Percentiles rank a stretch among this genome's conserved stretches.
phyloP scores from a whole-genome alignment of 257 asterid species.

The Rauvolfia tetraphylla region DNA sequence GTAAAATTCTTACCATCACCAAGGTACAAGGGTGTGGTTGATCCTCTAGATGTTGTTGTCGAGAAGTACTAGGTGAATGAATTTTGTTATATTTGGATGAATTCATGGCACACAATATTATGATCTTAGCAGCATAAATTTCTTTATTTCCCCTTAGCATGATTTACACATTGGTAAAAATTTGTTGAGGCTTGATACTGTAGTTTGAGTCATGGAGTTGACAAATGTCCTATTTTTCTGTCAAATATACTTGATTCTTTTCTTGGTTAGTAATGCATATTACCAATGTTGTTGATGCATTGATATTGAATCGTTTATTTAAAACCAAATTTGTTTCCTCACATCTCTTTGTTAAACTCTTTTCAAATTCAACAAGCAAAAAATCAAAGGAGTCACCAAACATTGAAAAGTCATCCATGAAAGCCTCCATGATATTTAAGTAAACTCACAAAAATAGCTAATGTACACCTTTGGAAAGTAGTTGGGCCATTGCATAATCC shows the following conservation, averaged over 20 bases:
- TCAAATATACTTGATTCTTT: too few species aligned
- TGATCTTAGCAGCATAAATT: background rate
- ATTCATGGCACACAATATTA: constrained; percentile 78
- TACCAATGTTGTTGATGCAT: constrained; percentile 86
- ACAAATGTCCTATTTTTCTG: too few species aligned
- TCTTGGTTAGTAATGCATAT: constrained; percentile 41
- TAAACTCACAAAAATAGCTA: too few species aligned
- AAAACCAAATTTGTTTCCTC: too few species aligned
- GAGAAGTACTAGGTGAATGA: constrained; percentile 78
- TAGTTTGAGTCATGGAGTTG: too few species aligned
- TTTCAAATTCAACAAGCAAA: too few species aligned
- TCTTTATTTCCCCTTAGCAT: constrained; percentile 1
- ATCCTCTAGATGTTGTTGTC: constrained; percentile 93
- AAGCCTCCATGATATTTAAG: too few species aligned
- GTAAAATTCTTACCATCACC: constrained; percentile 29
- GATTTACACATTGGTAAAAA: background rate
- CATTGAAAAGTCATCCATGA: too few species aligned
- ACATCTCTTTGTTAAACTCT: too few species aligned
- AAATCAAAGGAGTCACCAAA: too few species aligned
- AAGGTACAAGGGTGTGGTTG: constrained; percentile 85
- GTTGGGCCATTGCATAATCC: too few species aligned
- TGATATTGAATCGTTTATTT: constrained; percentile 79
- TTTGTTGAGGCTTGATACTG: background rate
- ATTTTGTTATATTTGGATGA: constrained; percentile 88
- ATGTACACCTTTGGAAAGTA: too few species aligned